Percentiles rank a stretch among this genome's conserved stretches.
These are phyloP conservation scores for Aspergillus neotritici DNA, from an alignment of 2,329 filamentous ascomycete species.

Conservation along the genomic window DNA sequence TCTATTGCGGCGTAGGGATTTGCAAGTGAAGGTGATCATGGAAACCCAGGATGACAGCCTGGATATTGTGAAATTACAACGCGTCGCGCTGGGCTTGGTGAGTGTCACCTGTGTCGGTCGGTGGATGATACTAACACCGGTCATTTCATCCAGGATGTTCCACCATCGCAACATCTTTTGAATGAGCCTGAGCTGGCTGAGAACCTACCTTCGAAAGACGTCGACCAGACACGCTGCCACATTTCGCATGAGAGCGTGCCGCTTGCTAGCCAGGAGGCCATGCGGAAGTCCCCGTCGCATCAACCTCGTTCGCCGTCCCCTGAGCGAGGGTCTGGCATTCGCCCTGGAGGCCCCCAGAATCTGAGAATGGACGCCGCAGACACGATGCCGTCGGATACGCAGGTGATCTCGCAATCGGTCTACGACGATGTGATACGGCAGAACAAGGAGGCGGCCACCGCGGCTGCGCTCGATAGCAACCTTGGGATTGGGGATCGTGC, in stretches of 20 bases:
- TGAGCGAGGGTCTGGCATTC: constrained; percentile 14
- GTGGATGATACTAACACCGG: constrained; percentile 24
- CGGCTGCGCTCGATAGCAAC: constrained; percentile 17
- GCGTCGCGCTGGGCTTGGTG: constrained; percentile 37
- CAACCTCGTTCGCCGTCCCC: constrained; percentile 6
- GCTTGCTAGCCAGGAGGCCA: constrained; percentile 6
- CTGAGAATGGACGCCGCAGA: constrained; percentile 32
- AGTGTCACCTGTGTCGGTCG: constrained; percentile 24
- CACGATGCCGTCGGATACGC: constrained; percentile 37
- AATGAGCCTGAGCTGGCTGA: constrained; percentile 8
- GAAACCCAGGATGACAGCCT: constrained; percentile 39
- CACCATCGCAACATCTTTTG: constrained; percentile 22
- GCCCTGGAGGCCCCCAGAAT: constrained; percentile 14
- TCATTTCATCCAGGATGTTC: constrained; percentile 23
- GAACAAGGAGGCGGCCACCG: constrained; percentile 28
- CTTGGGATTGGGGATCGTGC: constrained; percentile 25
- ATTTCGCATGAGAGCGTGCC: constrained; percentile 7
- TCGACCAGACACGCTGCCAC: constrained; percentile 1
- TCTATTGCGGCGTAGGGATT: not conserved
- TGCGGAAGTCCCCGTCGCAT: constrained; percentile 9
- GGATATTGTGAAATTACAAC: constrained; percentile 37
- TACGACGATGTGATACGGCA: constrained; percentile 37
- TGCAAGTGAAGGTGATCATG: constrained; percentile 19
- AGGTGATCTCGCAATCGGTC: constrained; percentile 42
- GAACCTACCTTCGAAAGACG: constrained; percentile 3